Evolutionary conservation across 2,329 filamentous ascomycete species (phyloP), one percentile per base, ranked within the genome.

Genomic region (Fusarium torulosum): DNA sequence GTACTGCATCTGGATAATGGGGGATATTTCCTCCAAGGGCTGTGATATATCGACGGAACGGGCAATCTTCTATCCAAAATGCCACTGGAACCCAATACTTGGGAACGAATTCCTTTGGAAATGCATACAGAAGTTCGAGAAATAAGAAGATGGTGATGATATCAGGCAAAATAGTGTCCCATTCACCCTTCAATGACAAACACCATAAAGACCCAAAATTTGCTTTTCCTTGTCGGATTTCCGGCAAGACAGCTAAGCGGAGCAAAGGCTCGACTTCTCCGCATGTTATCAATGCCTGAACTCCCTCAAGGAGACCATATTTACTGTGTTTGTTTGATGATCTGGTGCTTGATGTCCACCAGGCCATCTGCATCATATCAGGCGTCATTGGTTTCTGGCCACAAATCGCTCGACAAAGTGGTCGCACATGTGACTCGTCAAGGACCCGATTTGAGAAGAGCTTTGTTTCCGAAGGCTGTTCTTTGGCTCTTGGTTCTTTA

Each of bases 211-310:
- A 2, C 7, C n/a, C 6, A 0, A 47, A 20, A 1, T 9, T 3
- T 0, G 29, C 31, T 8, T 49, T 20, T 0, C 42, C 23, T 2
- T 47, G 29, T 3, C 27, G 33, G 1, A 6, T 21, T 9, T n/a
- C 17, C 0, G 59, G 51, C 27, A 33, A 56, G 2, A 4, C 13
- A 5, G 58, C 44, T 2, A 63, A 11, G 0, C 19, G 51, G 0
- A 51, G 7, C 3, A 63, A 3, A 2, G 41, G 17, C 3, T 41
- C 29, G 4, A 7, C 4, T 0, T 58, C 33, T 0, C 44, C 58
- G 1, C 59, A 63, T 1, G 58, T 44, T 7, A 63, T 63, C 0
- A 63, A 42, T 7, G 58, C 59, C 8, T 57, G 41, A 11, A 63
- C 62, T 0, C 44, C 58, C 3, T 13, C n/a, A 0, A 41, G 3